phyloP scores from a whole-genome alignment of 2,329 filamentous ascomycete genomes.

The Apiospora pterosperma region DNA sequence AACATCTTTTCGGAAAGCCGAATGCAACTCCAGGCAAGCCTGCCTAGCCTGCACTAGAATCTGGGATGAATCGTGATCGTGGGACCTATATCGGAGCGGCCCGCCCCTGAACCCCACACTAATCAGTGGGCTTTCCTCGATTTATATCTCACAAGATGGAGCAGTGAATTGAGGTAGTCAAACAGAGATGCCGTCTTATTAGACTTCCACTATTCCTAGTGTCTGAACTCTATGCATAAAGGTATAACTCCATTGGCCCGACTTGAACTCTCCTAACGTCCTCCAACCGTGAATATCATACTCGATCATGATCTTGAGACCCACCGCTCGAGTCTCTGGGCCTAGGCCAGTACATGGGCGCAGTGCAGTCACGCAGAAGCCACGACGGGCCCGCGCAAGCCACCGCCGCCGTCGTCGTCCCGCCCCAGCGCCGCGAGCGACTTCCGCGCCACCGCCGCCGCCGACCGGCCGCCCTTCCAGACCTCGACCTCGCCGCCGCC shows the following conservation, averaged over 20 bases:
- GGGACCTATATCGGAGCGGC: too few relatives aligned
- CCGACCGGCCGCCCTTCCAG: slow-evolving; percentile 64
- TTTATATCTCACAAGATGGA: too few relatives aligned
- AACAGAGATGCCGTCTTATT: neutral
- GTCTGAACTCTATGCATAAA: neutral
- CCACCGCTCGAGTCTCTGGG: neutral
- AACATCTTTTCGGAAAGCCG: too few relatives aligned
- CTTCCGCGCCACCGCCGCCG: slow-evolving; percentile 56
- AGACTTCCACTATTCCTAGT: neutral
- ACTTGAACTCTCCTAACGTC: neutral
- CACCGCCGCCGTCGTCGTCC: neutral
- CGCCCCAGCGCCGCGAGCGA: slow-evolving; percentile 49
- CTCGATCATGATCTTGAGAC: neutral
- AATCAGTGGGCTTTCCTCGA: too few relatives aligned
- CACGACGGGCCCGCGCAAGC: neutral
- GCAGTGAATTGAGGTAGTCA: too few relatives aligned
- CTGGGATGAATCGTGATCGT: too few relatives aligned
- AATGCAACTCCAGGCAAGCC: too few relatives aligned
- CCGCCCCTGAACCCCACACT: too few relatives aligned
- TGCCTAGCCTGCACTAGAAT: too few relatives aligned
- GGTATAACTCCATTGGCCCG: neutral
- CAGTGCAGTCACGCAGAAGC: neutral
- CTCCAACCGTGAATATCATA: neutral
- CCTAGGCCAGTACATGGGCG: neutral
- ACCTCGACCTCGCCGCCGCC: slow-evolving; percentile 66